Conservation (phyloP, 371 early-diverging fungal genomes). For the Funneliformis caledonium region DNA sequence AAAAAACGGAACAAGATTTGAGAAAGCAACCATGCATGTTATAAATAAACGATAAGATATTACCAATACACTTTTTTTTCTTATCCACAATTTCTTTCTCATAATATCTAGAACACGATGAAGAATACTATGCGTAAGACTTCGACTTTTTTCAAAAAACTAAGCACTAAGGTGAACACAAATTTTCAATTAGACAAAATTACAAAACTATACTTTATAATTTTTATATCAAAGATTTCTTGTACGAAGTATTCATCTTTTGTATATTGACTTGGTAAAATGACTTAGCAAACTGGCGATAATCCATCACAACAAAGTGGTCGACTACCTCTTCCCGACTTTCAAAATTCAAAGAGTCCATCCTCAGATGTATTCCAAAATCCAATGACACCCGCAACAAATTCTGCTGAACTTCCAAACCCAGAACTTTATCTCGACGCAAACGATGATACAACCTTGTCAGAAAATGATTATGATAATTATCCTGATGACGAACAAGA, state of each 20-base stretch:
- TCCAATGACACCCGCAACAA: too few species aligned
- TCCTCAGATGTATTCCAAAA: background rate
- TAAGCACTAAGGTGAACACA: constrained; percentile 29
- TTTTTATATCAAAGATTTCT: too few species aligned
- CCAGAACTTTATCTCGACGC: background rate
- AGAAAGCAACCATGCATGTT: background rate
- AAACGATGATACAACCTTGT: background rate
- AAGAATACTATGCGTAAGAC: constrained; percentile 36
- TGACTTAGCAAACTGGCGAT: constrained; percentile 2
- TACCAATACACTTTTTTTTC: background rate
- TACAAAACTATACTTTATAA: too few species aligned
- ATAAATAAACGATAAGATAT: background rate
- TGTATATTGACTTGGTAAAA: background rate
- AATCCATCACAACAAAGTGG: background rate
- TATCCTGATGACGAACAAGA: constrained; percentile 4
- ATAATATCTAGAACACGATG: constrained; percentile 34
- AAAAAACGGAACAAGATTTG: background rate
- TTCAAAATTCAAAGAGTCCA: constrained; percentile 4
- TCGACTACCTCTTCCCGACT: constrained; percentile 13
- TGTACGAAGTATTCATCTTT: too few species aligned
- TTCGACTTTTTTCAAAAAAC: constrained; percentile 38
- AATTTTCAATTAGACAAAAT: background rate
- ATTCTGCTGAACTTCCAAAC: background rate
- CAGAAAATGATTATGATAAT: constrained; percentile 11
- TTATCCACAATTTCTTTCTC: background rate